A percentile compares a stretch with the other conserved stretches of the same genome.
phyloP scores from a whole-genome alignment of 306 rosid species.

The Ziziphus jujuba region DNA sequence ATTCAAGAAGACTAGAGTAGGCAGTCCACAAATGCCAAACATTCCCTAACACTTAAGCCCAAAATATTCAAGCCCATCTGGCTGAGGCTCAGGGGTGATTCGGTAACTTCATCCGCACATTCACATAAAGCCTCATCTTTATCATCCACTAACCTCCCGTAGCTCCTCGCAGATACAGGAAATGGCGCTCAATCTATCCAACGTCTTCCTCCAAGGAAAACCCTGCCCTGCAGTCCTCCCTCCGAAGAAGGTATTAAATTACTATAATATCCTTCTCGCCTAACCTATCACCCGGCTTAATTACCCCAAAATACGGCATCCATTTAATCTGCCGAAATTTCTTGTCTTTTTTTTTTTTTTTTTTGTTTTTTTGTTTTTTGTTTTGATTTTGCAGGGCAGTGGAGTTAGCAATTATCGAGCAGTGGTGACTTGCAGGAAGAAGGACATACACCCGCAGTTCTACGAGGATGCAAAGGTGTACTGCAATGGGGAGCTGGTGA shows the following conservation, averaged over 20 bases:
- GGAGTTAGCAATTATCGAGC: constrained; percentile 21
- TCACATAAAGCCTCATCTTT: constrained; percentile 30
- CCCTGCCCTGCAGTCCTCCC: constrained; percentile 33
- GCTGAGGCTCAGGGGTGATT: background rate
- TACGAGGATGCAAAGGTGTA: constrained; percentile 77
- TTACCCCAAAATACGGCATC: background rate
- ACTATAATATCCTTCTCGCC: background rate
- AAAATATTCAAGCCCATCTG: background rate
- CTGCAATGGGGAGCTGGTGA: constrained; percentile 75
- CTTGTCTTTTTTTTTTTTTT: background rate
- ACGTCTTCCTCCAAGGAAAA: constrained; percentile 45
- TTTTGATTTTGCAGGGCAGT: constrained; percentile 21
- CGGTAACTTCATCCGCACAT: background rate
- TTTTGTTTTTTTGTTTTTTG: background rate
- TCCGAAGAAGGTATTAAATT: constrained; percentile 36
- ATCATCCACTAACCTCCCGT: constrained; percentile 16
- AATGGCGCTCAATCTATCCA: constrained; percentile 68
- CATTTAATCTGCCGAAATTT: background rate
- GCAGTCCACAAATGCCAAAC: too few species aligned
- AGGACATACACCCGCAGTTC: constrained; percentile 80
- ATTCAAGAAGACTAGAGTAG: too few species aligned
- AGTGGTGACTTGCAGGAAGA: constrained; percentile 75
- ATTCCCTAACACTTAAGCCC: background rate
- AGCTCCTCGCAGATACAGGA: background rate
- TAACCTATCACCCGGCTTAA: background rate